These are phyloP conservation scores for Apiosordaria backusii DNA, from an alignment of 495 filamentous ascomycete genomes.

Conservation along the genomic window DNA sequence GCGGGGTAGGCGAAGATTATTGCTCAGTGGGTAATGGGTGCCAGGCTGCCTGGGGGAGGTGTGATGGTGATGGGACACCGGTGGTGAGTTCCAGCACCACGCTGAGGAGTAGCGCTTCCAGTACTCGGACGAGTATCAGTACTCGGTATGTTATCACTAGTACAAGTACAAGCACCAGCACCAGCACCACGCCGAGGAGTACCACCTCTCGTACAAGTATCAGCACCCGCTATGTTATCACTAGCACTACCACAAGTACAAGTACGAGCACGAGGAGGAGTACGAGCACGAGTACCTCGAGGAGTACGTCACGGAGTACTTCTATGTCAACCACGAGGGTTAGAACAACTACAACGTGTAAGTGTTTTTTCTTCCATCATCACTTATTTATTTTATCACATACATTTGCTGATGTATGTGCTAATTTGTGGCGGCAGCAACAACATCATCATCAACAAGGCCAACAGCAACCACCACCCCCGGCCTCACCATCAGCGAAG, in stretches of 20 bases:
- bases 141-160: background rate
- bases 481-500: slow-evolving; percentile 17
- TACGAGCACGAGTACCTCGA: background rate
- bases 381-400: background rate
- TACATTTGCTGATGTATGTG: slow-evolving; percentile 3
- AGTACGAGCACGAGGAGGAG: background rate
- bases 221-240: background rate
- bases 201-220: background rate
- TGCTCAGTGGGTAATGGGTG: slow-evolving; percentile 35
- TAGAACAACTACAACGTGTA: slow-evolving; percentile 1
- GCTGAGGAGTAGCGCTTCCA: background rate
- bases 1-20: slow-evolving; percentile 38
- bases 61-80: slow-evolving; percentile 18
- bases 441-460: background rate
- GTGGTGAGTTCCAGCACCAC: slow-evolving; percentile 5
- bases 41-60: slow-evolving; percentile 38
- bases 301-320: background rate
- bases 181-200: background rate
- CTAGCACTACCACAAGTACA: background rate
- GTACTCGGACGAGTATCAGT: background rate
- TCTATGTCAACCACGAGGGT: background rate
- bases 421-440: background rate
- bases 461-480: slow-evolving; percentile 12
- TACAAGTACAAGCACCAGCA: background rate
- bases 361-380: slow-evolving; percentile 1